Evolutionary conservation across 1,284 basidiomycete genomes (phyloP).

Genomic region (Wallemia mellicola): DNA sequence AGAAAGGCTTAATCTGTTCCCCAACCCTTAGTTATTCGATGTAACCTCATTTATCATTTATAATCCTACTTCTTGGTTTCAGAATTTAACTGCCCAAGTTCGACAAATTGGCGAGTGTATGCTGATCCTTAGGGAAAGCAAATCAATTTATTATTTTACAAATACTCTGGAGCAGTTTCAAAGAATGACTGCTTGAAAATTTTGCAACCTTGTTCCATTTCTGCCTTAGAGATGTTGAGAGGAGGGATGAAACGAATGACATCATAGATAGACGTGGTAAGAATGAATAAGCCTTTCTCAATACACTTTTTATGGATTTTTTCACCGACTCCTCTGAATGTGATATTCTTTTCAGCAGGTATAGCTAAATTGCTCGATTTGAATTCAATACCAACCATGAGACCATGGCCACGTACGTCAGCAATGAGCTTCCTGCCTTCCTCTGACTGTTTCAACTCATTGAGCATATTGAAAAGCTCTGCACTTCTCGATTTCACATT

Average conservation of each 20-base stretch:
- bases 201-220: neutral
- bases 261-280: neutral
- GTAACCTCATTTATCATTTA: no score
- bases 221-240: neutral
- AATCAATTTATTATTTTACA: no score
- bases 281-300: slow-evolving; percentile 1
- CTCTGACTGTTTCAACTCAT: slow-evolving; percentile 3
- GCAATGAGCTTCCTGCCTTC: slow-evolving; percentile 14
- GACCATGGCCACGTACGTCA: slow-evolving; percentile 18
- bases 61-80: no score
- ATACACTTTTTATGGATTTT: neutral
- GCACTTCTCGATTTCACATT: slow-evolving; percentile 7
- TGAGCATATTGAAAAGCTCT: neutral
- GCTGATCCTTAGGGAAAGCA: no score
- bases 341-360: neutral
- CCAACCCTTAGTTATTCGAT: no score
- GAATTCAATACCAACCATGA: slow-evolving; percentile 14
- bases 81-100: no score
- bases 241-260: neutral
- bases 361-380: neutral
- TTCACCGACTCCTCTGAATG: slow-evolving; percentile 1
- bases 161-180: neutral
- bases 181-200: neutral
- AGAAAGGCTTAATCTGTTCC: no score
- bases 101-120: no score